A percentile compares a stretch with the other conserved stretches of the same genome.
Evolutionary conservation across 352 stramenopile genomes (phyloP).

Genomic region (Phytophthora sojae): DNA sequence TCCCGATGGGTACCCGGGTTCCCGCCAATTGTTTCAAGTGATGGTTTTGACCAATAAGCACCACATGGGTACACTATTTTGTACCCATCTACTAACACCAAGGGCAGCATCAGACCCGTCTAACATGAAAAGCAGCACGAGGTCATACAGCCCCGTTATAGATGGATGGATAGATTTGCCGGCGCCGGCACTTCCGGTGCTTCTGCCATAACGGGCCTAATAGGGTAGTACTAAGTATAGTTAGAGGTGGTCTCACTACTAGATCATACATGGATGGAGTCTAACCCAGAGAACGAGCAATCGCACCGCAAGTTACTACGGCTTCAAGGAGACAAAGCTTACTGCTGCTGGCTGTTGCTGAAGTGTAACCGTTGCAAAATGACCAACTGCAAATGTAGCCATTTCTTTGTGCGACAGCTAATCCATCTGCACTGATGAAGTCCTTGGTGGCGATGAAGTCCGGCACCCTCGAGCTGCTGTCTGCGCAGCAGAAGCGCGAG

Average conservation of each 20-base stretch:
- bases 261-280: too few relatives aligned
- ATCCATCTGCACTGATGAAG: conserved; percentile 25
- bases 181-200: too few relatives aligned
- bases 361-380: conserved; percentile 1
- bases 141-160: too few relatives aligned
- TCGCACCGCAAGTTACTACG: neutral
- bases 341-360: neutral
- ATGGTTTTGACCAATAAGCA: conserved; percentile 29
- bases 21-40: too few relatives aligned
- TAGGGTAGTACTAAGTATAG: too few relatives aligned
- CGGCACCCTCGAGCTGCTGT: conserved; percentile 37
- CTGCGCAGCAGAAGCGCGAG: conserved; percentile 43
- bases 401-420: conserved; percentile 30
- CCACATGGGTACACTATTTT: conserved; percentile 2
- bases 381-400: conserved; percentile 7
- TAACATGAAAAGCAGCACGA: too few relatives aligned
- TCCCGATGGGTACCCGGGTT: too few relatives aligned
- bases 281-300: too few relatives aligned
- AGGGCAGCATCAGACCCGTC: too few relatives aligned
- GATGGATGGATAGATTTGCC: too few relatives aligned
- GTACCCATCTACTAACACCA: conserved; percentile 10
- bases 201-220: too few relatives aligned
- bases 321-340: neutral
- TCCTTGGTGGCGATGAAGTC: conserved; percentile 25
- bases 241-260: too few relatives aligned